Evolutionary conservation across 306 rosid species (phyloP).

Genomic region (Crataegus laevigata): DNA sequence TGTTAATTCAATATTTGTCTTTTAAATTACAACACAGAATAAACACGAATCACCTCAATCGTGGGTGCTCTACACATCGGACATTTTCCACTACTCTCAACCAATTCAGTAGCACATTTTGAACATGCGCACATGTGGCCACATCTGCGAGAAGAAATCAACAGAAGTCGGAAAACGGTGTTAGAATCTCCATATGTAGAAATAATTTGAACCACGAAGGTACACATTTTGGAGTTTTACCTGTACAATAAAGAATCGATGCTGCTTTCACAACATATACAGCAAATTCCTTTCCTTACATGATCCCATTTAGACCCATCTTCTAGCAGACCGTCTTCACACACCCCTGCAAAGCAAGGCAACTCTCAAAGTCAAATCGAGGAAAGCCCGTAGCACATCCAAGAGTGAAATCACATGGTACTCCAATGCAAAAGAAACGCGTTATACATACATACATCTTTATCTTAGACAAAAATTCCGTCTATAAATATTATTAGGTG

Average conservation of each 20-base stretch:
- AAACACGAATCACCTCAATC: slow-evolving; percentile 87
- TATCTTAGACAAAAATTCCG: no score
- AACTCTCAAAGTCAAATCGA: neutral
- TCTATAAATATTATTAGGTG: no score
- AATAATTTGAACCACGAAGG: neutral
- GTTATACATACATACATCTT: no score
- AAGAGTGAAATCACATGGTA: neutral
- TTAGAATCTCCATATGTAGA: neutral
- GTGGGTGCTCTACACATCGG: slow-evolving; percentile 97
- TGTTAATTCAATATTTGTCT: slow-evolving; percentile 10
- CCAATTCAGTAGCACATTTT: slow-evolving; percentile 74
- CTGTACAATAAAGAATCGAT: slow-evolving; percentile 94
- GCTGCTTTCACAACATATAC: slow-evolving; percentile 61
- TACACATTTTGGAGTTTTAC: slow-evolving; percentile 21
- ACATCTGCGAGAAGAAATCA: slow-evolving; percentile 48
- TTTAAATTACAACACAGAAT: slow-evolving; percentile 38
- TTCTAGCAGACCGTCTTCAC: slow-evolving; percentile 36
- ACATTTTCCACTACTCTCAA: slow-evolving; percentile 57
- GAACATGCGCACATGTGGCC: slow-evolving; percentile 98
- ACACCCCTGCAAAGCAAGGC: slow-evolving; percentile 31
- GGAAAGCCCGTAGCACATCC: neutral
- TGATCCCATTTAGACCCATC: slow-evolving; percentile 78
- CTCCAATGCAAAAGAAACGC: neutral
- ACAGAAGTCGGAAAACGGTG: neutral
- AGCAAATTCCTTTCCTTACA: slow-evolving; percentile 89